These are phyloP conservation scores for Crepidotus sp. DNA, from an alignment of 1,284 basidiomycete species.

Conservation along the genomic window DNA sequence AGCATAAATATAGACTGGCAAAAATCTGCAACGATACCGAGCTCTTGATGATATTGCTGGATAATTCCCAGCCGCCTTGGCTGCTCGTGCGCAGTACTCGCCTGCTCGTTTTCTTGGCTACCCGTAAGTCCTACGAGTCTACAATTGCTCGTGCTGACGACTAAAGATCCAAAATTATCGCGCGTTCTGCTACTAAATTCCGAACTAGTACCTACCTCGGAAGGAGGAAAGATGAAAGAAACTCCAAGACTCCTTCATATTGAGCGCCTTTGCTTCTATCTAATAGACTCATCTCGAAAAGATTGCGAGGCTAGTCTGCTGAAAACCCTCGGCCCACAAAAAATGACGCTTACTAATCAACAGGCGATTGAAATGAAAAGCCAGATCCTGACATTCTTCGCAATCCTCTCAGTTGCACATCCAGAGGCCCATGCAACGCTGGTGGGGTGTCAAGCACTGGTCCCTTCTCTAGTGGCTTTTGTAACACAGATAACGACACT, in stretches of 20 bases:
- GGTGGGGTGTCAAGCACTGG: constrained; percentile 41
- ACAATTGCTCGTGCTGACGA: constrained; percentile 1
- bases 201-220: constrained; percentile 14
- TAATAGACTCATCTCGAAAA: constrained; percentile 44
- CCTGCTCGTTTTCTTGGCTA: constrained; percentile 46
- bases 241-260: constrained; percentile 37
- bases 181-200: constrained; percentile 30
- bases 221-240: constrained; percentile 19
- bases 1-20: constrained; percentile 4
- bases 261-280: constrained; percentile 41
- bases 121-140: constrained; percentile 34
- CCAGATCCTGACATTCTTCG: constrained; percentile 46
- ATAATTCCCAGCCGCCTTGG: constrained; percentile 40
- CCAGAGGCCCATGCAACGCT: constrained; percentile 42
- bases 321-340: not conserved
- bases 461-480: constrained; percentile 54
- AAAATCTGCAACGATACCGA: constrained; percentile 30
- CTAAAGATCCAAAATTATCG: constrained; percentile 21
- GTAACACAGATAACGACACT: constrained; percentile 42
- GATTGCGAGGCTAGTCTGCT: constrained; percentile 16
- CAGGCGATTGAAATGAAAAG: constrained; percentile 37
- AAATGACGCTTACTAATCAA: not conserved
- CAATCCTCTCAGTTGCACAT: constrained; percentile 45
- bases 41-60: constrained; percentile 40
- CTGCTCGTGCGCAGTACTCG: constrained; percentile 39